Evolutionary conservation across 345 rosid species (phyloP), one percentile per base, ranked within the genome.

Genomic region (Diplotaxis tenuifolia): DNA sequence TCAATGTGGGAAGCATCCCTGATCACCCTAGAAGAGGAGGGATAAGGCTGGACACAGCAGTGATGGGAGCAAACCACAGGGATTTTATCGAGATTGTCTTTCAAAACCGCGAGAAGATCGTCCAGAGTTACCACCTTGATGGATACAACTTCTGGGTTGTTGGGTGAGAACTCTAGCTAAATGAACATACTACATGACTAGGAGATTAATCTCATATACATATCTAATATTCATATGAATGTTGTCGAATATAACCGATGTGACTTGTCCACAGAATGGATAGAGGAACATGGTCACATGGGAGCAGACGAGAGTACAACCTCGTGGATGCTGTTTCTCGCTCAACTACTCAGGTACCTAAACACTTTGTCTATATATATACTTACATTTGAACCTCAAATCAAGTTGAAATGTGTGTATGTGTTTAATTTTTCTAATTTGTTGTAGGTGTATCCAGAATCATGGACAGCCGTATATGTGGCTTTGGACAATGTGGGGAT

Each of bases 391-490:
- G 50, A 42, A 42, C 50, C 18, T n/a, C 50, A 42, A 42, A 42
- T 42, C 8, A 42, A n/a, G 4, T 15, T 45, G 38, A 59, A 61
- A 62, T n/a, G 32, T 36, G 19, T 28, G 6, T 28, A 9, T 34
- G 40, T 36, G 47, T 12, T 42, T 42, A 42, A 14, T 42, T 42
- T 42, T 42, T n/a, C 7, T n/a, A 42, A 5, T n/a, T 42, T 42
- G 7, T 16, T 75, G 75, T 88, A 94, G 98, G 98, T 95, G 0
- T 95, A 92, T 76, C 98, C 99, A 20, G 85, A 70, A 21, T 85
- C 98, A 16, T 95, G 99, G 98, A 90, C 96, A 7, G 97, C 98
- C 0, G 78, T 95, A 4, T 95, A 95, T 71, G 75, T 95, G 9
- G 81, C 91, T 23, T 84, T 95, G 10, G 98, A 92, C 77, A 95